These are phyloP conservation scores for Candida lessepsii DNA, from an alignment of 805 yeast genomes.

Conservation along the genomic window DNA sequence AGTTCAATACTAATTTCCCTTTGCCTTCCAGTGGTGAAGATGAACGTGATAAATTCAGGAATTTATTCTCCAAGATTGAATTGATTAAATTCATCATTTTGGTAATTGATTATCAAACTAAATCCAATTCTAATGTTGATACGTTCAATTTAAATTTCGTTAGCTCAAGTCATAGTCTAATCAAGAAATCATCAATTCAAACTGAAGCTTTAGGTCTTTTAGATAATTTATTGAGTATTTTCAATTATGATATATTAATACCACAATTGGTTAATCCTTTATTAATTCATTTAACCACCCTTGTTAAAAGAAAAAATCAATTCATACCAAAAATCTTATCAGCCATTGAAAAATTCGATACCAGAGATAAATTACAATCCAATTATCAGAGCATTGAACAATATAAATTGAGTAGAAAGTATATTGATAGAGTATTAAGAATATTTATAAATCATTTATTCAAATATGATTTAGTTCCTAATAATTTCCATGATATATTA, in stretches of 20 bases:
- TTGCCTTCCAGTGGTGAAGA: constrained; percentile 44
- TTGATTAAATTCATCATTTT: constrained; percentile 64
- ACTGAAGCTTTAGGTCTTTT: constrained; percentile 67
- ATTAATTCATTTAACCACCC: constrained; percentile 57
- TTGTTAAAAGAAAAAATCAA: constrained; percentile 68
- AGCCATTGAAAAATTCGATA: constrained; percentile 59
- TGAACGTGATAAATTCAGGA: constrained; percentile 50
- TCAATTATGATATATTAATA: constrained; percentile 56
- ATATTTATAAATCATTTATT: constrained; percentile 39
- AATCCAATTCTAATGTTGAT: constrained; percentile 34
- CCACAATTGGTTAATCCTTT: constrained; percentile 63
- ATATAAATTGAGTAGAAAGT: constrained; percentile 58
- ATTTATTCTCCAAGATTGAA: constrained; percentile 62
- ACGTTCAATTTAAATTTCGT: constrained; percentile 52
- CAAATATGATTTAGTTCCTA: constrained; percentile 35
- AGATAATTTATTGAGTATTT: constrained; percentile 58
- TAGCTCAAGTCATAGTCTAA: constrained; percentile 60
- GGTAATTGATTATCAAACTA: constrained; percentile 44
- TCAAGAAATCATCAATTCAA: constrained; percentile 54
- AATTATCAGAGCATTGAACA: constrained; percentile 42
- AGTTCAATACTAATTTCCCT: constrained; percentile 61
- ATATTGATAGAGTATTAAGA: constrained; percentile 59
- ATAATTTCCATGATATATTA: constrained; percentile 27
- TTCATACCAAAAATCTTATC: constrained; percentile 55
- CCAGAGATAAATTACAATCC: constrained; percentile 54